Percentiles rank a stretch among this genome's conserved stretches.
Evolutionary conservation across 192 early-diverging fungal genomes (phyloP).

Genomic region (Chytriomyces sp.): DNA sequence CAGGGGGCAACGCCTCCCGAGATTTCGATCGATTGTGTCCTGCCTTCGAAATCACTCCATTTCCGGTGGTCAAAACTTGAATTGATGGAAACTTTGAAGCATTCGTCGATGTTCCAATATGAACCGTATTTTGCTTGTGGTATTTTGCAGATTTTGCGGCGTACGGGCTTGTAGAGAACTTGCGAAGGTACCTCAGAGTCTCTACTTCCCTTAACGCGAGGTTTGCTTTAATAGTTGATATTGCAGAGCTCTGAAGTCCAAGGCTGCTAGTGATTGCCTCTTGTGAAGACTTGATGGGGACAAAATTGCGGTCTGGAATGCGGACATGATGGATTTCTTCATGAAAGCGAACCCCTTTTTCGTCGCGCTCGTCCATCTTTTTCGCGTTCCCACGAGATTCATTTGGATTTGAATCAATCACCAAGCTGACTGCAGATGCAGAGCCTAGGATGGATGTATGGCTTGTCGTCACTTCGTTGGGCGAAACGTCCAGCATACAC

Average conservation of each 20-base stretch:
- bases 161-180: constrained; percentile 8
- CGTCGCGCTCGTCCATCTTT: too few relatives aligned
- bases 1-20: background rate
- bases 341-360: too few relatives aligned
- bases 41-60: background rate
- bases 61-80: background rate
- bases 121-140: background rate
- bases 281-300: background rate
- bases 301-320: background rate
- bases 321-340: too few relatives aligned
- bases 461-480: too few relatives aligned
- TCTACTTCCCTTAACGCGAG: constrained; percentile 12
- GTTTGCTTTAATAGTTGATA: constrained; percentile 17
- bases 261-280: background rate
- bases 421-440: too few relatives aligned
- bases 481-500: too few relatives aligned
- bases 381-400: too few relatives aligned
- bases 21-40: background rate
- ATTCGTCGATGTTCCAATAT: background rate
- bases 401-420: too few relatives aligned
- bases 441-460: too few relatives aligned
- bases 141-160: constrained; percentile 12
- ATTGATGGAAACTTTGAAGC: constrained; percentile 11
- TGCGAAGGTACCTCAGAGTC: background rate
- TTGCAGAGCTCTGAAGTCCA: constrained; percentile 4